phyloP scores from a whole-genome alignment of 1,139 yeast species.

The Scheffersomyces stambukii region DNA sequence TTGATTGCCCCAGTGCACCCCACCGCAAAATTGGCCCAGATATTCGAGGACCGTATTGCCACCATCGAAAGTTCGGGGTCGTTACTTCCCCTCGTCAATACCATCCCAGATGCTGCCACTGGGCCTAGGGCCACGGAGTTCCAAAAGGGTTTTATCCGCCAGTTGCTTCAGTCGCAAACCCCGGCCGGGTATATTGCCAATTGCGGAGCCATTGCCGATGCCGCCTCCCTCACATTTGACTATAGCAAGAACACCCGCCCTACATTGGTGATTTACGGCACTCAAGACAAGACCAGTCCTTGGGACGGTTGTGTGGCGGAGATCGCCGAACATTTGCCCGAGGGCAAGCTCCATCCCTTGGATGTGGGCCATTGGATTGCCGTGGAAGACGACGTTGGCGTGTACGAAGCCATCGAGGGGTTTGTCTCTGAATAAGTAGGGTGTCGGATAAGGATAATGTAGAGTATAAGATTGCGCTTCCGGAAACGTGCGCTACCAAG shows the following conservation, averaged over 20 bases:
- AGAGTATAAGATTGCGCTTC: neutral
- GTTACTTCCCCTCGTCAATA: constrained; percentile 14
- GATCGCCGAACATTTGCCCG: constrained; percentile 12
- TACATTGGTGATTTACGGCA: constrained; percentile 17
- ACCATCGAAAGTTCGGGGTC: constrained; percentile 9
- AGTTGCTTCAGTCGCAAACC: constrained; percentile 15
- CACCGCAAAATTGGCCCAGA: constrained; percentile 10
- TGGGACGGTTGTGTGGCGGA: constrained; percentile 18
- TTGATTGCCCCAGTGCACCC: constrained; percentile 25
- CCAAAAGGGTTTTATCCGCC: constrained; percentile 18
- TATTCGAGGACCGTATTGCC: constrained; percentile 15
- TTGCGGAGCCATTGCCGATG: constrained; percentile 21
- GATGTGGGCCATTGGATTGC: constrained; percentile 25
- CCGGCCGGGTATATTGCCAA: constrained; percentile 20
- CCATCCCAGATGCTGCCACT: constrained; percentile 18
- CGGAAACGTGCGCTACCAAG: too few species aligned
- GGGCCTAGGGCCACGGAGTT: constrained; percentile 14
- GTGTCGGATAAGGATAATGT: neutral
- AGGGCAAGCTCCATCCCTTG: constrained; percentile 9
- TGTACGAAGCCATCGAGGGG: constrained; percentile 7
- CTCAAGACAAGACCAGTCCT: constrained; percentile 20
- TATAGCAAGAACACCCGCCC: constrained; percentile 15
- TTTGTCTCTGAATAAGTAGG: too few species aligned
- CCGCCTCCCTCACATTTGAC: constrained; percentile 6
- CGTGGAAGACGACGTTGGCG: constrained; percentile 16